phyloP scores from a whole-genome alignment of 768 basidiomycete species.

The Dioszegia crocea region DNA sequence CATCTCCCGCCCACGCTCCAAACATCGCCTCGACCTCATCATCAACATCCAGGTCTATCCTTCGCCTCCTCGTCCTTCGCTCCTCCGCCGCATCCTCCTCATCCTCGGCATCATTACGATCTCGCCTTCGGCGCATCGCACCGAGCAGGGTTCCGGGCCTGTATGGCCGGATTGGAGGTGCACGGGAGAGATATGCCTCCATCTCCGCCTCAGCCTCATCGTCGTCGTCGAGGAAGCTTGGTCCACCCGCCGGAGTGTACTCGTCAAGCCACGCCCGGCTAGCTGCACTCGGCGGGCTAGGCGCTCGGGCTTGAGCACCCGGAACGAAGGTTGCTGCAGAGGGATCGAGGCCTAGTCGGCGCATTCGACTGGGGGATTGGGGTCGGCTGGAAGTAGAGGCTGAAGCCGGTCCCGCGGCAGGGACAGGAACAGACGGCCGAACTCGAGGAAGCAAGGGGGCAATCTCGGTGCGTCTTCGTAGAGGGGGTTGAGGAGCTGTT shows the following conservation, averaged over 20 bases:
- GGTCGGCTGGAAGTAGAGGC: background rate
- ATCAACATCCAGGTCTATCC: background rate
- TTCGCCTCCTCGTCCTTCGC: background rate
- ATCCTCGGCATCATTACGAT: background rate
- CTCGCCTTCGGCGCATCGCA: too few species aligned
- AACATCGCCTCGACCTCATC: constrained; percentile 3
- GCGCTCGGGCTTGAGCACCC: background rate
- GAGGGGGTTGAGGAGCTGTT: too few species aligned
- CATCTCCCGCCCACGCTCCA: background rate
- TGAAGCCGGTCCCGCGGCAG: too few species aligned
- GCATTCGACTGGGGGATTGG: constrained; percentile 1
- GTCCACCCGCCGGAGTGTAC: background rate
- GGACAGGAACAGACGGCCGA: too few species aligned
- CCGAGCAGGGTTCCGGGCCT: too few species aligned
- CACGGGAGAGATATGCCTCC: background rate
- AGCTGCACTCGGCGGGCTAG: constrained; percentile 5
- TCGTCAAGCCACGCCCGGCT: constrained; percentile 17
- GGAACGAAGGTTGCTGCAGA: background rate
- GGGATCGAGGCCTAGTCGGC: constrained; percentile 2
- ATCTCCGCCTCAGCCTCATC: background rate
- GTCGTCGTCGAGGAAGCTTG: too few species aligned
- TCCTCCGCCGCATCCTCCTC: background rate
- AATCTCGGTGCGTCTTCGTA: too few species aligned
- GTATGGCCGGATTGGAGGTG: too few species aligned
- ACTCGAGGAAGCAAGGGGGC: too few species aligned